Evolutionary conservation across 495 filamentous ascomycete species (phyloP).

Genomic region (Terfezia boudieri): DNA sequence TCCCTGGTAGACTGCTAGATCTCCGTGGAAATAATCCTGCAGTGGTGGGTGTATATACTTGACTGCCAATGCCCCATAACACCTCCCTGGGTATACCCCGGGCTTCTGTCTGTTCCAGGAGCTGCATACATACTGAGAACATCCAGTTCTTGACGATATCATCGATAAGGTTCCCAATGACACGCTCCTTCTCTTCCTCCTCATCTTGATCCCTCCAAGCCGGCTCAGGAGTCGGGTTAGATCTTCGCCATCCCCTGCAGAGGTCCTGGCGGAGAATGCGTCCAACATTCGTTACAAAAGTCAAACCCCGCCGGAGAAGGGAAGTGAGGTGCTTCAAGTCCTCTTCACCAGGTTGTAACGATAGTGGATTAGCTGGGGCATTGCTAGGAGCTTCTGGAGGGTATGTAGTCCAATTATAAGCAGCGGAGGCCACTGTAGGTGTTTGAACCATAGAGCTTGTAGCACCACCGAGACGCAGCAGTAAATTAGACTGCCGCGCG

Average conservation of each 20-base stretch:
- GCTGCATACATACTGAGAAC: conserved; percentile 7
- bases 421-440: conserved; percentile 2
- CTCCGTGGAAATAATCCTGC: conserved; percentile 9
- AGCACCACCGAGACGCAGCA: conserved; percentile 61
- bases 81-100: conserved; percentile 10
- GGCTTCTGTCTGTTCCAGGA: conserved; percentile 17
- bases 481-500: conserved; percentile 60
- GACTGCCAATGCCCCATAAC: neutral
- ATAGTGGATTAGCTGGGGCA: conserved; percentile 22
- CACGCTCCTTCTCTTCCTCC: conserved; percentile 9
- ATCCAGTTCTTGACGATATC: conserved; percentile 34
- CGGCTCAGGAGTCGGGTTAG: conserved; percentile 12
- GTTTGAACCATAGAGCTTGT: conserved; percentile 5
- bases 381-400: conserved; percentile 6
- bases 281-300: conserved; percentile 59
- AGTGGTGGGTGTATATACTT: neutral
- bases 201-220: conserved; percentile 12
- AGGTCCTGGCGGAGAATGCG: conserved; percentile 61
- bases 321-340: conserved; percentile 57
- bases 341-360: conserved; percentile 34
- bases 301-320: conserved; percentile 51
- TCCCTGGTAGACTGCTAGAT: conserved; percentile 14
- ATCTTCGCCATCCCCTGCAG: conserved; percentile 20
- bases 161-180: conserved; percentile 35
- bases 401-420: conserved; percentile 10